Conservation (phyloP, 2,329 filamentous ascomycete species). For the Monosporascus sp. region DNA sequence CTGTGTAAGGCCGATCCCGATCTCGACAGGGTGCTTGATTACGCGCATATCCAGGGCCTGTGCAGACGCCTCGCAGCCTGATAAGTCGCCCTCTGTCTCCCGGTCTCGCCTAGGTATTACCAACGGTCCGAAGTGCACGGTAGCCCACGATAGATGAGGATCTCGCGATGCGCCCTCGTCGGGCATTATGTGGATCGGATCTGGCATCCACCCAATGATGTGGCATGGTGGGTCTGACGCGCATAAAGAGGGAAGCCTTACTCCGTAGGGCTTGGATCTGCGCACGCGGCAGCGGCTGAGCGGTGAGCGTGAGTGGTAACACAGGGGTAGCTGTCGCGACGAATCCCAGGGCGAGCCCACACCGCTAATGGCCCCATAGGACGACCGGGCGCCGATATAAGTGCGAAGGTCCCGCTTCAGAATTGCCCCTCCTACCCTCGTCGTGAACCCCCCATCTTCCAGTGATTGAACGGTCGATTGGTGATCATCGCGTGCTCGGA, state of each 20-base stretch:
- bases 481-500: not conserved
- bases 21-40: too few species aligned
- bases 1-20: too few species aligned
- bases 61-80: too few species aligned
- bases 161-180: too few species aligned
- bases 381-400: not conserved
- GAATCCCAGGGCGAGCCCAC: not conserved
- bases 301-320: not conserved
- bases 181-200: not conserved
- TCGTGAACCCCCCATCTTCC: too few species aligned
- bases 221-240: not conserved
- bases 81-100: too few species aligned
- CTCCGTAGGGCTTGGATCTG: not conserved
- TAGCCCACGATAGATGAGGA: too few species aligned
- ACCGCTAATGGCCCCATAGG: not conserved
- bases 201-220: not conserved
- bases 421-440: not conserved
- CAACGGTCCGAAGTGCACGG: too few species aligned
- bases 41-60: too few species aligned
- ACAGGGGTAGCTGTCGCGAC: not conserved
- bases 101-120: too few species aligned
- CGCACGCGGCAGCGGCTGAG: not conserved
- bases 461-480: not conserved
- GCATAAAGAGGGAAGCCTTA: not conserved
- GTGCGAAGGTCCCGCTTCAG: not conserved